Percentiles rank a stretch among this genome's conserved stretches.
These are phyloP conservation scores for Epichloe brachyelytri DNA, from an alignment of 2,329 filamentous ascomycete species.

Conservation along the genomic window DNA sequence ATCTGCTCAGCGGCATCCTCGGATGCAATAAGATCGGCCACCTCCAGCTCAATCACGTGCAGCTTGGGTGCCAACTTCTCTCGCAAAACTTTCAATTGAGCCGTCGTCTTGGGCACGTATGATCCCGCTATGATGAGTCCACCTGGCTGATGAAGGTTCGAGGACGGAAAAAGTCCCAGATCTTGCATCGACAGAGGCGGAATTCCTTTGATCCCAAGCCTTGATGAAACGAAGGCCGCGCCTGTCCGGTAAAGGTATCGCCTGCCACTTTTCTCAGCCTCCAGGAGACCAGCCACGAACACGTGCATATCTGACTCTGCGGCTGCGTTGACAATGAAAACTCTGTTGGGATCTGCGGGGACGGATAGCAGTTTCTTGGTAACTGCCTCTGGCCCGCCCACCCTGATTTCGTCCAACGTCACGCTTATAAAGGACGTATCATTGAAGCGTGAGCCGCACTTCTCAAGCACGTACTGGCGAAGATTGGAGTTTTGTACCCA, in stretches of 20 bases:
- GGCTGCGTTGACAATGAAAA: conserved; percentile 41
- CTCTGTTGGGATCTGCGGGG: conserved; percentile 19
- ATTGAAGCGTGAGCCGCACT: conserved; percentile 23
- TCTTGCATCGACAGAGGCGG: conserved; percentile 32
- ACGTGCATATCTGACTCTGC: conserved; percentile 42
- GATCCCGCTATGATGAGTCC: conserved; percentile 42
- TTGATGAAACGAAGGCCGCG: conserved; percentile 29
- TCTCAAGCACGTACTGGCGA: conserved; percentile 36
- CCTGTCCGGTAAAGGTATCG: conserved; percentile 26
- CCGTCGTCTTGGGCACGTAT: conserved; percentile 45
- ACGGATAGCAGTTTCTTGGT: conserved; percentile 18
- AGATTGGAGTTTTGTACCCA: conserved; percentile 40
- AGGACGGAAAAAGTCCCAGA: conserved; percentile 18
- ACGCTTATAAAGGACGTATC: conserved; percentile 15
- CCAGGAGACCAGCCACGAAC: conserved; percentile 35
- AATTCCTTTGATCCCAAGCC: conserved; percentile 36
- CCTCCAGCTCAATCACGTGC: conserved; percentile 33
- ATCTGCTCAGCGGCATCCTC: conserved; percentile 17
- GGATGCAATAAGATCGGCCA: conserved; percentile 18
- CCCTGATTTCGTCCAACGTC: conserved; percentile 17
- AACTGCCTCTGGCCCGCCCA: conserved; percentile 16
- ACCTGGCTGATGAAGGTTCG: conserved; percentile 16
- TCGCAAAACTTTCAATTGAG: conserved; percentile 32
- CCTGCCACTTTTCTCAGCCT: conserved; percentile 17
- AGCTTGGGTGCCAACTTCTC: conserved; percentile 25